phyloP scores from a whole-genome alignment of 352 stramenopile species.

The Phytophthora cactorum region DNA sequence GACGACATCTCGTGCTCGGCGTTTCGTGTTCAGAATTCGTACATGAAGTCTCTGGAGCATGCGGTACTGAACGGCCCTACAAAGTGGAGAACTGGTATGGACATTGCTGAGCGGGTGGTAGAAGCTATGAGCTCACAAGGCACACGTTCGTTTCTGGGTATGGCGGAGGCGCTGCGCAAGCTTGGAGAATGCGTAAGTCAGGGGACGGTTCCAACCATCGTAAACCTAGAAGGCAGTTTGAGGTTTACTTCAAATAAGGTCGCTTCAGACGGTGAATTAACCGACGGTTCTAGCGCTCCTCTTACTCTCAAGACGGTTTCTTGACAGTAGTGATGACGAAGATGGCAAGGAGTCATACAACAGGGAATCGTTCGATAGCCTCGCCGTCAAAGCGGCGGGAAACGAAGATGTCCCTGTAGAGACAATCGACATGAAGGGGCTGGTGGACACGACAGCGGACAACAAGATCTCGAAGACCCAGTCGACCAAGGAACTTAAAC shows the following conservation, averaged over 20 bases:
- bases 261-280: no score
- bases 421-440: background rate
- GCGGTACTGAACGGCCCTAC: conserved; percentile 9
- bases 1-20: conserved; percentile 3
- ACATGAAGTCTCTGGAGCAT: conserved; percentile 5
- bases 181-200: background rate
- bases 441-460: background rate
- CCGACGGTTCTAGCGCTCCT: no score
- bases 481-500: background rate
- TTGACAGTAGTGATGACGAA: no score
- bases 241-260: no score
- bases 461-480: background rate
- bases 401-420: background rate
- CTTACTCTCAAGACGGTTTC: no score
- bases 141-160: background rate
- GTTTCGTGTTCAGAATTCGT: background rate
- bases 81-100: conserved; percentile 9
- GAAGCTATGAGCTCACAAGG: background rate
- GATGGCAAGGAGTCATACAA: no score
- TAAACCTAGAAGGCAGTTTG: no score
- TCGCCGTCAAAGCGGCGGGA: no score
- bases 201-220: background rate
- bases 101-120: background rate
- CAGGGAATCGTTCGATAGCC: no score
- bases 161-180: background rate